Evolutionary conservation across 768 basidiomycete species (phyloP).

Genomic region (Pleurotus eryngii): DNA sequence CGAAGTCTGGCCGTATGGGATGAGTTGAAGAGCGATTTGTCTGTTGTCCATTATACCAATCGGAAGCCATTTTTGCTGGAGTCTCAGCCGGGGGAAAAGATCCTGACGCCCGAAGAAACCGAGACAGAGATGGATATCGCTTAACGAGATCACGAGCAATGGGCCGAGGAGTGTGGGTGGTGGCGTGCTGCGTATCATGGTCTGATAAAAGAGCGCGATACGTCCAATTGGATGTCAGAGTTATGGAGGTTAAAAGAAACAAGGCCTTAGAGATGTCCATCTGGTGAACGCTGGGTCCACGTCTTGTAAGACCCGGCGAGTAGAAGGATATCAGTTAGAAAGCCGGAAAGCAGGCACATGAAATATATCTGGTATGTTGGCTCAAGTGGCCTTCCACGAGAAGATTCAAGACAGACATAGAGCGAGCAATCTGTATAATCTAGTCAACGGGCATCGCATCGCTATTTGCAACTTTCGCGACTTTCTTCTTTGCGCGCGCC

Average conservation of each 20-base stretch:
- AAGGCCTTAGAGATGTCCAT: too few relatives aligned
- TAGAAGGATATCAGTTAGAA: too few relatives aligned
- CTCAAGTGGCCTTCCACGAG: too few relatives aligned
- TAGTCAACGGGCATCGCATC: not conserved
- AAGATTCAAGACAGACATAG: too few relatives aligned
- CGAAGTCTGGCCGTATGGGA: constrained; percentile 30
- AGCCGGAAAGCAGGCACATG: too few relatives aligned
- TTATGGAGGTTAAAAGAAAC: too few relatives aligned
- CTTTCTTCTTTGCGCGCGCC: constrained; percentile 47
- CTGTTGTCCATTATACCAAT: constrained; percentile 36
- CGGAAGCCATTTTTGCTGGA: constrained; percentile 78
- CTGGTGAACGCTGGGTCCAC: too few relatives aligned
- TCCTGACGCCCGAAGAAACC: constrained; percentile 19
- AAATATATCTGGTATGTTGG: too few relatives aligned
- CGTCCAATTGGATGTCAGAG: too few relatives aligned
- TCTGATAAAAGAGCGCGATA: constrained; percentile 15
- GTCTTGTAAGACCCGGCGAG: too few relatives aligned
- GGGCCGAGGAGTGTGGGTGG: constrained; percentile 22
- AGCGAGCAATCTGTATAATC: constrained; percentile 16
- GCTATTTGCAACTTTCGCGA: not conserved
- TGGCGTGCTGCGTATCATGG: constrained; percentile 25
- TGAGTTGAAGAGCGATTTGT: constrained; percentile 25
- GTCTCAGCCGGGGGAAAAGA: constrained; percentile 28
- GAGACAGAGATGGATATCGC: constrained; percentile 16
- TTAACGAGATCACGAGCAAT: constrained; percentile 14